Base-by-base conservation (phyloP, 805 yeast species). In the Kluyveromyces dobzhanskii region DNA sequence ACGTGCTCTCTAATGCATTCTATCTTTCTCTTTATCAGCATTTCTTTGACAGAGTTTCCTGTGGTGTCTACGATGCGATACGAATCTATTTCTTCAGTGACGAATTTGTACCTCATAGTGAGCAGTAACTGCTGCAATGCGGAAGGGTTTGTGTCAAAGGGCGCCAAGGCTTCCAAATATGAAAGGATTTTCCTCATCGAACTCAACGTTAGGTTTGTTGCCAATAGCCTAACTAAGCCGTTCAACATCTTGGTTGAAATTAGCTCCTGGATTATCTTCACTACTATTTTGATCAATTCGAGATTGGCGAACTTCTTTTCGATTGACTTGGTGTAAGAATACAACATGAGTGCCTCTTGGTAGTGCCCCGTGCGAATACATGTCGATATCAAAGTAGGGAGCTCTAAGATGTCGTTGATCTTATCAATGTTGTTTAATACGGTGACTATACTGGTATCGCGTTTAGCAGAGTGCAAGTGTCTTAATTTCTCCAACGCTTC, bases 281-380 rank as follows among this genome's bases (percentile, higher is more conserved):
- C 47, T 6, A 56, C 48, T 5, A 44, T 60, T 61, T 34, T 64
- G 57, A 57, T 41, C 8, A 53, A 45, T 3, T 35, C 36, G 5
- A 57, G 50, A 8, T 51, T 53, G 0, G 87, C 85, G 57, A 80
- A 88, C 42, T 94, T 68, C 13, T 78, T 74, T 0, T 71, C 65
- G 17, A 92, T 65, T 39, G 94, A 70, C 45, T 80, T 72, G 1
- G 83, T 77, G 50, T 84, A 78, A 23, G 82, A 72, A 10, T 87
- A 81, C 11, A 90, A 73, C 56, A 90, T 95, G 26, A 90, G 71
- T 8, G 96, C 87, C 52, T 87, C 95, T 25, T 86, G 82, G 54
- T 88, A 92, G 52, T 83, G 84, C 0, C 95, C 95, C 34, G 82
- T 80, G 35, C 76, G 69, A 9, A 88, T 85, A 59, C 97, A 85